Conservation (phyloP, 176 grass and related monocot species). For the Triticum turgidum region DNA sequence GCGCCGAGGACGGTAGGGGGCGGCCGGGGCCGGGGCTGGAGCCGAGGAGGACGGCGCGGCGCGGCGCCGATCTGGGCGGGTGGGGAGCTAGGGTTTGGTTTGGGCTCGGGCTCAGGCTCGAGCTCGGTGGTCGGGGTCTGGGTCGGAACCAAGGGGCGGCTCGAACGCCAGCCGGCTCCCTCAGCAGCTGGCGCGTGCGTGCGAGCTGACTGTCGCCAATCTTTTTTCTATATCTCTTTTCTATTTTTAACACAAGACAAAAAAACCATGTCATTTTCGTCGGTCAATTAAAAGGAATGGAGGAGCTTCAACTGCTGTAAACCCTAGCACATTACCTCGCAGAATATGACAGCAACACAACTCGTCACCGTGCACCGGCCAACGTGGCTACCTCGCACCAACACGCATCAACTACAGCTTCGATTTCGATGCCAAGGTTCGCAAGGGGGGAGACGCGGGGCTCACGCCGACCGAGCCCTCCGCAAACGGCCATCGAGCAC, state of each 20-base stretch:
- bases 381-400: no score
- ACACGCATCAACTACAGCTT: no score
- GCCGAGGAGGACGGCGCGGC: conserved; percentile 16
- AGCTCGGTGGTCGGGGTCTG: neutral
- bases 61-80: neutral
- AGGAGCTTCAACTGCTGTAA: no score
- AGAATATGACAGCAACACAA: no score
- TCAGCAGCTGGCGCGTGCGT: neutral
- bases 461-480: no score
- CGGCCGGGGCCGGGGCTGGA: neutral
- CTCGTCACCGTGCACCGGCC: no score
- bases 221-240: neutral
- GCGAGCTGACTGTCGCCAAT: neutral
- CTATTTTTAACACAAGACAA: neutral
- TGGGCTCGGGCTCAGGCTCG: neutral
- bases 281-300: no score
- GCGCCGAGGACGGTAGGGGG: neutral
- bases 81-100: neutral
- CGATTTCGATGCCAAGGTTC: no score
- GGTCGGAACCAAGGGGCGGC: neutral
- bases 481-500: no score
- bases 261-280: neutral
- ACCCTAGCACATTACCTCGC: no score
- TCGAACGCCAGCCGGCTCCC: neutral
- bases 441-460: no score